Percentiles rank a stretch among this genome's conserved stretches.
phyloP scores from a whole-genome alignment of 352 stramenopile species.

The Phytophthora ramorum region DNA sequence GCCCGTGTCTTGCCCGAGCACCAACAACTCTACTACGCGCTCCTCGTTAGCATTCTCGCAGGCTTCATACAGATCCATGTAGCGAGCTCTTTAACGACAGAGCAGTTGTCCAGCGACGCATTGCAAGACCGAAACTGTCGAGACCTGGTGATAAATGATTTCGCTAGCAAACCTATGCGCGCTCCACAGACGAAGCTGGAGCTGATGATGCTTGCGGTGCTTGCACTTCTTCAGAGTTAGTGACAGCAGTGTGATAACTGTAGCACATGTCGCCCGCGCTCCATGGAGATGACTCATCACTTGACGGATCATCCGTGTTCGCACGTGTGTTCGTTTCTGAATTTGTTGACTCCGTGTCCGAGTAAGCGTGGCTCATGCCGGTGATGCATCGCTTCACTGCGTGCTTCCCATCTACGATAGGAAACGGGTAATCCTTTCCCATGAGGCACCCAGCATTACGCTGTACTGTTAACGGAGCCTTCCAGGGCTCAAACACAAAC shows the following conservation, averaged over 20 bases:
- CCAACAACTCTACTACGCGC: slow-evolving; percentile 76
- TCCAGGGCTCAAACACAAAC: slow-evolving; percentile 98
- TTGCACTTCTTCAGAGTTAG: neutral
- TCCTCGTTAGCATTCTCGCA: slow-evolving; percentile 88
- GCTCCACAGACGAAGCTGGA: neutral
- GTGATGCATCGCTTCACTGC: slow-evolving; percentile 92
- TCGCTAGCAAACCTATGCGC: neutral
- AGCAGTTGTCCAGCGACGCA: slow-evolving; percentile 6
- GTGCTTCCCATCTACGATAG: slow-evolving; percentile 93
- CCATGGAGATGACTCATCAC: slow-evolving; percentile 6
- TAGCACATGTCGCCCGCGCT: slow-evolving; percentile 43
- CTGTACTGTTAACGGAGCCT: slow-evolving; percentile 90
- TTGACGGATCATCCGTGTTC: slow-evolving; percentile 13
- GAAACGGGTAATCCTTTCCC: slow-evolving; percentile 95
- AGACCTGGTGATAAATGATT: slow-evolving; percentile 15
- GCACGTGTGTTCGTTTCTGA: slow-evolving; percentile 8
- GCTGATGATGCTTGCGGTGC: neutral
- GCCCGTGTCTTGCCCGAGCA: slow-evolving; percentile 40
- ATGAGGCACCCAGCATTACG: slow-evolving; percentile 86
- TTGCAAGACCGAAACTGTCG: slow-evolving; percentile 26
- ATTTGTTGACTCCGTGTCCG: slow-evolving; percentile 18
- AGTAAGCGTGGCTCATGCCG: slow-evolving; percentile 79
- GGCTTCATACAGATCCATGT: slow-evolving; percentile 82
- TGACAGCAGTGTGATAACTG: slow-evolving; percentile 28
- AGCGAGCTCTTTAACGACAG: neutral